Evolutionary conservation across 129 eudicot species (phyloP), one percentile per base, ranked within the genome.

Genomic region (Centella asiatica): DNA sequence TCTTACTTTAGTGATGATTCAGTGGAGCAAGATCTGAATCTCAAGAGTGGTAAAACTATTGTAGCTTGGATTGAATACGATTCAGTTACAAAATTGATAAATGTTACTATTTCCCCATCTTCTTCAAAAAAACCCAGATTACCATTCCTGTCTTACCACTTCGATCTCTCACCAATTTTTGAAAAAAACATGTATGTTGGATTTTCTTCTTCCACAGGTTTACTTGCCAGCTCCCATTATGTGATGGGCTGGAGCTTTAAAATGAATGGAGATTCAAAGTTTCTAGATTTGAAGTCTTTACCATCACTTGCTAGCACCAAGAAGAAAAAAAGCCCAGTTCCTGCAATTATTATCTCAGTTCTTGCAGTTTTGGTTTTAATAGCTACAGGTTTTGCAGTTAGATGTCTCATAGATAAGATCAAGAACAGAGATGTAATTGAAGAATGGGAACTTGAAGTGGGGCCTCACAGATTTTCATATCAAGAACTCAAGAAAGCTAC

Each of bases 361-460:
- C 63, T 57, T 57, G 24, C 45, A 34, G 28, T 57, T 33, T 34
- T 57, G 19, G 31, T 20, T 34, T 20, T 18, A 33, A 10, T 71
- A 11, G 28, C 44, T 32, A 29, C 60, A 37, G 32, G 80, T 22
- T 5, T 48, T 14, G 22, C 54, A 32, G 68, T 15, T 18, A 15
- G 59, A 15, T 77, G 28, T 73, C 2, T 66, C 25, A 15, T 70
- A 31, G 67, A 63, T 46, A 82, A 68, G 55, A 57, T 72, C 36
- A 82, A 64, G 52, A 78, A 71, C 10, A 56, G 64, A 3, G 90
- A 88, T 28, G 53, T 67, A 11, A 71, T 81, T 24, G 92, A 88
- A 70, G 86, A 65, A 44, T 88, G 96, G 96, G 96, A 88, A 51
- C 48, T 44, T 20, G 83, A 78, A 18, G 49, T 64, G 44, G 82